Base-by-base conservation (phyloP, 2,329 filamentous ascomycete species). In the Biscogniauxia sp. region DNA sequence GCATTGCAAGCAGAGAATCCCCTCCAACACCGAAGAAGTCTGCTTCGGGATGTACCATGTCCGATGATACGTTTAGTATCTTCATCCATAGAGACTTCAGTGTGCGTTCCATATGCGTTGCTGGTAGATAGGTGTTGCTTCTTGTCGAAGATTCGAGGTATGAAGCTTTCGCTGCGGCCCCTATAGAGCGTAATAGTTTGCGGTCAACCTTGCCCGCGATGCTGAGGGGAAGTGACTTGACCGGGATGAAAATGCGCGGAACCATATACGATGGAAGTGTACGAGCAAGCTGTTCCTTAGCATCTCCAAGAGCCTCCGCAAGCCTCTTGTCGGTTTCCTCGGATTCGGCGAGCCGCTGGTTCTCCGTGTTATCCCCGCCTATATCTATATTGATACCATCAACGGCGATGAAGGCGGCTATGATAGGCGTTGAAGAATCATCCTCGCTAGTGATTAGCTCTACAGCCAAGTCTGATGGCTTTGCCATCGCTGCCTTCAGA, bases 1-100 rank as follows among this genome's bases (percentile, higher is more conserved):
- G 56, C n/a, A 64, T 64, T 13, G 54, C 61, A 1, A 55, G 50
- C 15, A 64, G 37, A 17, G 61, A 64, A 45, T 64, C 61, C 41
- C 61, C 61, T 1, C 25, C 25, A 26, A 64, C 6, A 25, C 53
- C 45, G 19, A 64, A 54, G 41, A 64, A 64, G 53, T 56, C 55
- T 7, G 59, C 59, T 15, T 64, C 59, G 1, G 41, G 41, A 9
- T 51, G 51, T 26, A 64, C 56, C 28, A 15, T 51, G 4, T 56
- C 51, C n/a, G 20, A 11, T 19, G 49, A 11, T 1, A 63, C 20
- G 26, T 60, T 63, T 23, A 63, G 54, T 2, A 53, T 54, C 23
- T 58, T 55, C 7, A 58, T 58, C 61, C 57, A 63, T 32, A 60
- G 52, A 50, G 57, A 60, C 51, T 45, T 51, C 23, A 60, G 53